Evolutionary conservation across 176 grass and related monocot species (phyloP).

Genomic region (Oryza rufipogon): DNA sequence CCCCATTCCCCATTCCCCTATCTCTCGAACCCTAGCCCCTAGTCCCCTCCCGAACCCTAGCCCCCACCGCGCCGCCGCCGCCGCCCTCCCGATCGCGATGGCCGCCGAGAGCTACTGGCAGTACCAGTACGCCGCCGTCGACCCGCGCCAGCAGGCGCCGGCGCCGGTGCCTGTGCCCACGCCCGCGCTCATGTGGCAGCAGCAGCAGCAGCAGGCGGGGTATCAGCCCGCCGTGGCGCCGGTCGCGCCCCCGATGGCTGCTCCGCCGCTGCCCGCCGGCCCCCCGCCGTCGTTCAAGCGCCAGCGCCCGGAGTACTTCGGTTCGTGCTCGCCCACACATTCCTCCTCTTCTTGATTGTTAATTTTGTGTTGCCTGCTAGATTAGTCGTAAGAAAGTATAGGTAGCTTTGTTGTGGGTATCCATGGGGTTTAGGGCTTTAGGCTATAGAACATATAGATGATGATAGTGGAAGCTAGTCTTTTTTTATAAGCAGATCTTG

Average conservation of each 20-base stretch:
- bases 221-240: background rate
- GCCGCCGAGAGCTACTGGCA: background rate
- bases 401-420: background rate
- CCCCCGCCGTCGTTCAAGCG: constrained; percentile 48
- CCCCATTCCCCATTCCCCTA: too few relatives aligned
- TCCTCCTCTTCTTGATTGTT: background rate
- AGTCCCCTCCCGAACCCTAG: too few relatives aligned
- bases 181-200: too few relatives aligned
- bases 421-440: background rate
- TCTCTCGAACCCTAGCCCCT: too few relatives aligned
- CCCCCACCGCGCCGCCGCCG: too few relatives aligned
- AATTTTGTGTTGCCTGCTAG: background rate
- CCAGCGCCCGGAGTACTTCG: constrained; percentile 46
- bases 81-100: background rate
- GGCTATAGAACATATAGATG: background rate
- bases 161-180: too few relatives aligned
- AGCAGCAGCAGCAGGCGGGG: too few relatives aligned
- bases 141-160: background rate
- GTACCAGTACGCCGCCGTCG: background rate
- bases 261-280: background rate
- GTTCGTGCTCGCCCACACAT: constrained; percentile 33
- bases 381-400: background rate
- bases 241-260: background rate
- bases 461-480: background rate
- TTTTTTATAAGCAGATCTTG: too few relatives aligned